Conservation (phyloP, 768 basidiomycete genomes). For the Pulveroboletus sp. region DNA sequence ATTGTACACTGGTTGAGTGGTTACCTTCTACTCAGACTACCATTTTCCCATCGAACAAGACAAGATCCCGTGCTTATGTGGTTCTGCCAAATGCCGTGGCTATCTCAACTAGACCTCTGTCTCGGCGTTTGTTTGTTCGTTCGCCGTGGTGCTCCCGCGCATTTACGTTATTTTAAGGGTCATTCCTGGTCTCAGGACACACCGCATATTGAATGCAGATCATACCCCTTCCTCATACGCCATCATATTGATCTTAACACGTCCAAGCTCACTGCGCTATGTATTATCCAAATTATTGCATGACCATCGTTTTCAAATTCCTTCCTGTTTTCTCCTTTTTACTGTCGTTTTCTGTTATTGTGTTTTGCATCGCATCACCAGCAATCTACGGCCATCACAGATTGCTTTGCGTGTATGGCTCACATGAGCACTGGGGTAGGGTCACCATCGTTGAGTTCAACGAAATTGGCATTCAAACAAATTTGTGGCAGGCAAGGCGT, state of each 20-base stretch:
- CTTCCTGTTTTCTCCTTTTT: not conserved
- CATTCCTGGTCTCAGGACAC: slow-evolving; percentile 5
- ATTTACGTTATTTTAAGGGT: not conserved
- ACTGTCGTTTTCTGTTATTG: not conserved
- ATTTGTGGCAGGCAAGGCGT: not conserved
- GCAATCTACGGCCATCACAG: slow-evolving; percentile 16
- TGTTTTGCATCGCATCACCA: slow-evolving; percentile 6
- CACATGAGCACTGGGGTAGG: too few species aligned
- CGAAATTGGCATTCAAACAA: not conserved
- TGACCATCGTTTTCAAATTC: not conserved
- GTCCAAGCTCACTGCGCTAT: slow-evolving; percentile 25
- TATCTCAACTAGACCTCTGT: slow-evolving; percentile 75
- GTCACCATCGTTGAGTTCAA: too few species aligned
- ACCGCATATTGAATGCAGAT: slow-evolving; percentile 8
- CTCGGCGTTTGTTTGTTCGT: not conserved
- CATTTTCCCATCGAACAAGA: slow-evolving; percentile 99
- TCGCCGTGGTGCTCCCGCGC: not conserved
- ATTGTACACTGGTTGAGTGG: not conserved
- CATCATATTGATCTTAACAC: not conserved
- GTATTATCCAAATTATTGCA: slow-evolving; percentile 29
- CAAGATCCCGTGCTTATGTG: slow-evolving; percentile 91
- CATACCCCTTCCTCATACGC: slow-evolving; percentile 20
- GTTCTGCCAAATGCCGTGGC: slow-evolving; percentile 87
- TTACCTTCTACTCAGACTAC: slow-evolving; percentile 59
- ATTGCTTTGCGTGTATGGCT: not conserved